Evolutionary conservation across 1,139 yeast species (phyloP).

Genomic region (Magnusiomyces fungicola): DNA sequence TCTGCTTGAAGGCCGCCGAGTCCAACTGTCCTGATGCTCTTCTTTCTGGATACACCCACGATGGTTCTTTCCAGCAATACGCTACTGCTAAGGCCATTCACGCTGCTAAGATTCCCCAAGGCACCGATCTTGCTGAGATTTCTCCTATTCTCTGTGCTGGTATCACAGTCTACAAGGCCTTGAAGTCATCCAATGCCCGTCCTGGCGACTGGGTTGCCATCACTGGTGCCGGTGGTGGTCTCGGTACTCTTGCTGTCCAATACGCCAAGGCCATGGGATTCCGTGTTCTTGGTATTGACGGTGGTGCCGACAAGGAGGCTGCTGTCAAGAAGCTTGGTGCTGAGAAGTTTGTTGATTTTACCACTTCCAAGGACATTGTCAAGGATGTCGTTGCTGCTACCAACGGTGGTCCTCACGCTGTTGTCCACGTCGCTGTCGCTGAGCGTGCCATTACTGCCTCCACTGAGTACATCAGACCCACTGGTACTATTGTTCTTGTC

Average conservation of each 20-base stretch:
- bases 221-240: constrained; percentile 82
- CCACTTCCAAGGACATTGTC: constrained; percentile 41
- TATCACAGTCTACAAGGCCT: constrained; percentile 76
- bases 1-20: constrained; percentile 60
- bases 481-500: constrained; percentile 73
- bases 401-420: constrained; percentile 74
- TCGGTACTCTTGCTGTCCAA: constrained; percentile 74
- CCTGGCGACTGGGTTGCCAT: constrained; percentile 79
- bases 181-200: constrained; percentile 55
- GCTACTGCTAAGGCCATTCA: constrained; percentile 82
- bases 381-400: constrained; percentile 49
- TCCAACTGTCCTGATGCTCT: constrained; percentile 63
- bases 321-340: constrained; percentile 57
- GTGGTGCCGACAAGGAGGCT: constrained; percentile 58
- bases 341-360: constrained; percentile 61
- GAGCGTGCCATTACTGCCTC: constrained; percentile 66
- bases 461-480: constrained; percentile 59
- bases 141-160: constrained; percentile 81
- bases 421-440: constrained; percentile 72
- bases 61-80: constrained; percentile 79
- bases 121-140: constrained; percentile 62
- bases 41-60: constrained; percentile 72
- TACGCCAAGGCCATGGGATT: constrained; percentile 79
- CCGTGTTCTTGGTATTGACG: constrained; percentile 69
- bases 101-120: constrained; percentile 69